Evolutionary conservation across 148 eudicot genomes (phyloP).

Genomic region (Drosera capensis): DNA sequence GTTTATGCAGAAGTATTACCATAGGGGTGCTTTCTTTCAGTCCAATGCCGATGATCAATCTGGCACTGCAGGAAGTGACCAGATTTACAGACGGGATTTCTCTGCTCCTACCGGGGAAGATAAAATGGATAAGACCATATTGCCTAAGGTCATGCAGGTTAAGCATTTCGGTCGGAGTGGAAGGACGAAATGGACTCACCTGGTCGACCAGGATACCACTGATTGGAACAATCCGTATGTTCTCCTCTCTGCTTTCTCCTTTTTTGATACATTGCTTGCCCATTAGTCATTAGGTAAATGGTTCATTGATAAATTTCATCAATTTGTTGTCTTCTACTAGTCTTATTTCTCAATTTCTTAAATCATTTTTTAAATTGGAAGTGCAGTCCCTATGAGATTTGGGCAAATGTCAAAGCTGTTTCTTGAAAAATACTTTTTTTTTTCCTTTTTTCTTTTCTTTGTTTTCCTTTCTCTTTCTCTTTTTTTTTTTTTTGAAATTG

Average conservation of each 20-base stretch:
- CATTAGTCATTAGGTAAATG: too few relatives aligned
- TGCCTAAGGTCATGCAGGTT: constrained; percentile 94
- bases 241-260: background rate
- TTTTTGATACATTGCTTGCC: too few relatives aligned
- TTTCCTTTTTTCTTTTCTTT: too few relatives aligned
- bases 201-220: constrained; percentile 79
- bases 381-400: too few relatives aligned
- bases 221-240: constrained; percentile 84
- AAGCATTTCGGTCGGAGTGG: constrained; percentile 96
- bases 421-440: too few relatives aligned
- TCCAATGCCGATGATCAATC: constrained; percentile 50
- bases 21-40: constrained; percentile 93
- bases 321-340: too few relatives aligned
- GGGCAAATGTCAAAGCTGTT: too few relatives aligned
- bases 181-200: constrained; percentile 94
- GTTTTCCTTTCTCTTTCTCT: too few relatives aligned
- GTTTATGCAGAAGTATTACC: constrained; percentile 97
- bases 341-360: too few relatives aligned
- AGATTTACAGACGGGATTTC: constrained; percentile 51
- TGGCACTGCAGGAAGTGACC: constrained; percentile 46
- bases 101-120: constrained; percentile 88
- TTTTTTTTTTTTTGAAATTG: too few relatives aligned
- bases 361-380: too few relatives aligned
- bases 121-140: constrained; percentile 68
- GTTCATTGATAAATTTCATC: too few relatives aligned